A percentile compares a stretch with the other conserved stretches of the same genome.
phyloP scores from a whole-genome alignment of 768 basidiomycete species.

The Kwoniella pini region DNA sequence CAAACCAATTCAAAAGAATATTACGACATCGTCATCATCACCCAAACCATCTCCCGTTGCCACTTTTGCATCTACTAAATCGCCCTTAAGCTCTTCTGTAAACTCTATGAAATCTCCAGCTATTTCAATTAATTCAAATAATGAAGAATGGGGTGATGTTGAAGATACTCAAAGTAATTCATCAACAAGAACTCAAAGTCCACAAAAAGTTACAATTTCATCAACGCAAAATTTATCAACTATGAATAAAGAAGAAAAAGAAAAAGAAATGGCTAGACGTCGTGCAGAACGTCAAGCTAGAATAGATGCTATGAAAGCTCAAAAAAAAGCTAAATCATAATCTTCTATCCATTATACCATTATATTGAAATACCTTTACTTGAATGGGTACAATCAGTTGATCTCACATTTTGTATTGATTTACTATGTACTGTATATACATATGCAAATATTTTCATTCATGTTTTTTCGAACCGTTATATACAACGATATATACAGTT shows the following conservation, averaged over 20 bases:
- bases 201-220: slow-evolving; percentile 20
- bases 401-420: too few relatives aligned
- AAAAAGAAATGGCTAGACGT: slow-evolving; percentile 84
- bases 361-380: too few relatives aligned
- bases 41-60: too few relatives aligned
- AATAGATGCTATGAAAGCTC: slow-evolving; percentile 55
- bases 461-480: too few relatives aligned
- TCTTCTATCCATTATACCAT: too few relatives aligned
- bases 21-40: neutral
- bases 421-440: too few relatives aligned
- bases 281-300: slow-evolving; percentile 86
- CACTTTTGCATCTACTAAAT: neutral
- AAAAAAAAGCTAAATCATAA: slow-evolving; percentile 47
- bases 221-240: slow-evolving; percentile 56
- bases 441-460: too few relatives aligned
- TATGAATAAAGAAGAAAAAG: slow-evolving; percentile 87
- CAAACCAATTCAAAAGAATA: slow-evolving; percentile 1
- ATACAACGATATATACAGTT: too few relatives aligned
- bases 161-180: slow-evolving; percentile 10
- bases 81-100: neutral
- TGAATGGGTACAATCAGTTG: too few relatives aligned
- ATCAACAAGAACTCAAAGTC: slow-evolving; percentile 7
- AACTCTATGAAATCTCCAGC: neutral
- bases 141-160: slow-evolving; percentile 34
- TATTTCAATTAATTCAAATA: neutral